These are phyloP conservation scores for Penicillium sclerotigenum DNA, from an alignment of 2,329 filamentous ascomycete genomes.

Conservation along the genomic window DNA sequence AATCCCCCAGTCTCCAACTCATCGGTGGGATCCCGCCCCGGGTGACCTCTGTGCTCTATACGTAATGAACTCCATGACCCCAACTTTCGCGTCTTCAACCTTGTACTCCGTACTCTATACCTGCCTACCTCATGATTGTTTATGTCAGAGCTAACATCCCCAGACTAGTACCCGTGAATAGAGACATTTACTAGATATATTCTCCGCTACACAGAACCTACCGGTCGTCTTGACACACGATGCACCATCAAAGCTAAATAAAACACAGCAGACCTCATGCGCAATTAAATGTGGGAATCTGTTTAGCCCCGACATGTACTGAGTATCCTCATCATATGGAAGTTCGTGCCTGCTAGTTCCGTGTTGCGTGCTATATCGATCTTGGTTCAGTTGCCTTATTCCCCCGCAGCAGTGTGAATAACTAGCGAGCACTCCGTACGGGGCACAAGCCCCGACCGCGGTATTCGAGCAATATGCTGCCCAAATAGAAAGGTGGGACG, in stretches of 20 bases:
- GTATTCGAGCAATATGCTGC: constrained; percentile 7
- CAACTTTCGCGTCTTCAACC: background rate
- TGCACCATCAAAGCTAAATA: background rate
- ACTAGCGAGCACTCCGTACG: background rate
- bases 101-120: background rate
- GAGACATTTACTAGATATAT: background rate
- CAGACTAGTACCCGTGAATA: background rate
- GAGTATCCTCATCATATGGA: background rate
- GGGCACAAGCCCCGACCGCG: constrained; percentile 13
- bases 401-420: constrained; percentile 10
- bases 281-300: background rate
- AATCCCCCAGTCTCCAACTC: background rate
- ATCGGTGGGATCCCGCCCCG: background rate
- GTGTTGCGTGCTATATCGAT: background rate
- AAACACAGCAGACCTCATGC: background rate
- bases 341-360: background rate
- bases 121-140: background rate
- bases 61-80: constrained; percentile 2
- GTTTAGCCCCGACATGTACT: too few relatives aligned
- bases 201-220: background rate
- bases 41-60: background rate
- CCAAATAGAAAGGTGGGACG: constrained; percentile 13
- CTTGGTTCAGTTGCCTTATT: background rate
- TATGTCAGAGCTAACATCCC: background rate
- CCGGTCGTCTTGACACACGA: background rate